phyloP scores from a whole-genome alignment of 2,329 filamentous ascomycete species.

The Penicillium freii region DNA sequence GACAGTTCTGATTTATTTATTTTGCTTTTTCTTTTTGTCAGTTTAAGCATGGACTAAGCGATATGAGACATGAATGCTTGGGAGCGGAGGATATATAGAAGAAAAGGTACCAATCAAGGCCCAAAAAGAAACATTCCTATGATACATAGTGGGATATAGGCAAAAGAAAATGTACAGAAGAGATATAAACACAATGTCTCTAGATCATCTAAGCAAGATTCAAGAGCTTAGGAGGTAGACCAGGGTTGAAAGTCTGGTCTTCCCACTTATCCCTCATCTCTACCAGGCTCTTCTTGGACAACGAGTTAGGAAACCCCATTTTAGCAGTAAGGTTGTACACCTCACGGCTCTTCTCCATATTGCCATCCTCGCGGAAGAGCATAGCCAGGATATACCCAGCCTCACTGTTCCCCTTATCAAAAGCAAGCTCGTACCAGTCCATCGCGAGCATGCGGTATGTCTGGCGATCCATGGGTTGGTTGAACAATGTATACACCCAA shows the following conservation, averaged over 20 bases:
- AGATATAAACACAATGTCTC: neutral
- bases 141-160: neutral
- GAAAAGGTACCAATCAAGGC: neutral
- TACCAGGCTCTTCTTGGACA: conserved; percentile 2
- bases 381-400: conserved; percentile 31
- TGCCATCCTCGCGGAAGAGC: conserved; percentile 30
- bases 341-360: conserved; percentile 11
- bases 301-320: conserved; percentile 11
- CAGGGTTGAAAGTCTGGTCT: conserved; percentile 9
- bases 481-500: conserved; percentile 9
- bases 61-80: neutral
- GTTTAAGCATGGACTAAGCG: neutral
- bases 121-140: neutral
- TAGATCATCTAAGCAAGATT: neutral
- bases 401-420: conserved; percentile 16
- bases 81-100: neutral
- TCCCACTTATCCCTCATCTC: conserved; percentile 26
- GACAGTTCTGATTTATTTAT: neutral
- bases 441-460: conserved; percentile 31
- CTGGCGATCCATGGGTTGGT: conserved; percentile 16
- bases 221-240: conserved; percentile 1
- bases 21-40: neutral
- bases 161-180: neutral
- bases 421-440: conserved; percentile 38
- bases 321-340: conserved; percentile 15